These are phyloP conservation scores for Chaetomium strumarium DNA, from an alignment of 2,329 filamentous ascomycete genomes.

Conservation along the genomic window DNA sequence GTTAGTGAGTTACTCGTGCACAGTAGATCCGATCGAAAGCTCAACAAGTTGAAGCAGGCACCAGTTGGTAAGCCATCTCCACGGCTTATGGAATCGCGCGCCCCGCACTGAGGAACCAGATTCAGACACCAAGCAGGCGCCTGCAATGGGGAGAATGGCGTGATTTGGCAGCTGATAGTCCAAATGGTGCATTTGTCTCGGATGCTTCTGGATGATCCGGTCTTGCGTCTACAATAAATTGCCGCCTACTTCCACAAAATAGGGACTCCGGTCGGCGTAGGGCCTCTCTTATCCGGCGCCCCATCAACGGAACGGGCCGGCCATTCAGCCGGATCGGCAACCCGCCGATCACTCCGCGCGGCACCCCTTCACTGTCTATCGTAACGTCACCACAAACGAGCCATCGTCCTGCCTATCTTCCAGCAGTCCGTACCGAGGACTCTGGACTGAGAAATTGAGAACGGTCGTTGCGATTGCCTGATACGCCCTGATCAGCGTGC, in stretches of 20 bases:
- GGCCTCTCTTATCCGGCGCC: no score
- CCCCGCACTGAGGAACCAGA: background rate
- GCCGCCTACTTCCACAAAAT: no score
- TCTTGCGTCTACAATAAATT: no score
- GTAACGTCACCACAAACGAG: slow-evolving; percentile 16
- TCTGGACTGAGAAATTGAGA: slow-evolving; percentile 19
- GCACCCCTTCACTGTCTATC: background rate
- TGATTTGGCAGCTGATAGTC: no score
- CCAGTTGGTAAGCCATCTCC: slow-evolving; percentile 11
- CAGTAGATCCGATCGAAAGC: no score
- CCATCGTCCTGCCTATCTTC: slow-evolving; percentile 16
- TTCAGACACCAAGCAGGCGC: no score
- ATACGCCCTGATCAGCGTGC: slow-evolving; percentile 10
- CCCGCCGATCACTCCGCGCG: background rate
- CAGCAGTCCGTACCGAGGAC: slow-evolving; percentile 18
- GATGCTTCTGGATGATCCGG: no score
- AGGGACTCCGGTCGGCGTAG: no score
- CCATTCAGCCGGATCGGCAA: background rate
- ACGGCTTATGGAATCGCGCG: background rate
- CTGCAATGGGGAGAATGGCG: no score
- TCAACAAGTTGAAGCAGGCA: background rate
- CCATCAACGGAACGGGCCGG: background rate
- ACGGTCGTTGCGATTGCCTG: slow-evolving; percentile 15
- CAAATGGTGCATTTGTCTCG: no score
- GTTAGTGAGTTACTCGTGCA: no score